Percentiles rank a stretch among this genome's conserved stretches.
Evolutionary conservation across 2,329 filamentous ascomycete genomes (phyloP).

Genomic region (Aspergillus uvarum): DNA sequence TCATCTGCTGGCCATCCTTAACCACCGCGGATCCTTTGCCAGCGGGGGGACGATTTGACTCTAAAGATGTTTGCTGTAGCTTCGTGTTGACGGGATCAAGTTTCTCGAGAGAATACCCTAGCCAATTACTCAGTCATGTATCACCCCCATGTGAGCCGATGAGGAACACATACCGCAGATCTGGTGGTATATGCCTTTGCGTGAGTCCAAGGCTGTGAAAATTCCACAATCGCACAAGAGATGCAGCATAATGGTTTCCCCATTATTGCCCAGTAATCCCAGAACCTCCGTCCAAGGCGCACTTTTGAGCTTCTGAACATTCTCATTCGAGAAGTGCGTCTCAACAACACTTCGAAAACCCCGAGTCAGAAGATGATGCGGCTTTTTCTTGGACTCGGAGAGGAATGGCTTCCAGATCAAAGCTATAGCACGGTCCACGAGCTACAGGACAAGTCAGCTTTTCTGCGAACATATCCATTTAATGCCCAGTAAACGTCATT

Average conservation of each 20-base stretch:
- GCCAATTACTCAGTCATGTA: not conserved
- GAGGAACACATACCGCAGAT: conserved; percentile 62
- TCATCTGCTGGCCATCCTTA: not conserved
- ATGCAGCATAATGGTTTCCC: conserved; percentile 74
- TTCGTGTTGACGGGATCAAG: conserved; percentile 28
- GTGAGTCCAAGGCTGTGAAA: conserved; percentile 63
- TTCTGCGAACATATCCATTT: not conserved
- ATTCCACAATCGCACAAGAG: conserved; percentile 75
- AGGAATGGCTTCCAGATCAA: conserved; percentile 64
- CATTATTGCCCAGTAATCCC: conserved; percentile 69
- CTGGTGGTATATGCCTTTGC: conserved; percentile 70
- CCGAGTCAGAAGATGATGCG: conserved; percentile 77
- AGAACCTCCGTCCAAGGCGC: conserved; percentile 75
- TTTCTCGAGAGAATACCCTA: conserved; percentile 34
- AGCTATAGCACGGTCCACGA: conserved; percentile 77
- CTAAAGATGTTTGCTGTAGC: not conserved
- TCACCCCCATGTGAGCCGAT: conserved; percentile 5
- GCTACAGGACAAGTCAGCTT: conserved; percentile 45
- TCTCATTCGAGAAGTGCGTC: conserved; percentile 65
- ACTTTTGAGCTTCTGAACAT: conserved; percentile 67
- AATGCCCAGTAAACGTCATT: not conserved
- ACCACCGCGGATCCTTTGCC: not conserved
- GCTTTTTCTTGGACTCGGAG: conserved; percentile 46
- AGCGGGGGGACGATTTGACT: not conserved
- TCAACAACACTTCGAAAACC: conserved; percentile 62